Percentiles rank a stretch among this genome's conserved stretches.
These are phyloP conservation scores for Neurospora sublineolata DNA, from an alignment of 495 filamentous ascomycete genomes.

Conservation along the genomic window DNA sequence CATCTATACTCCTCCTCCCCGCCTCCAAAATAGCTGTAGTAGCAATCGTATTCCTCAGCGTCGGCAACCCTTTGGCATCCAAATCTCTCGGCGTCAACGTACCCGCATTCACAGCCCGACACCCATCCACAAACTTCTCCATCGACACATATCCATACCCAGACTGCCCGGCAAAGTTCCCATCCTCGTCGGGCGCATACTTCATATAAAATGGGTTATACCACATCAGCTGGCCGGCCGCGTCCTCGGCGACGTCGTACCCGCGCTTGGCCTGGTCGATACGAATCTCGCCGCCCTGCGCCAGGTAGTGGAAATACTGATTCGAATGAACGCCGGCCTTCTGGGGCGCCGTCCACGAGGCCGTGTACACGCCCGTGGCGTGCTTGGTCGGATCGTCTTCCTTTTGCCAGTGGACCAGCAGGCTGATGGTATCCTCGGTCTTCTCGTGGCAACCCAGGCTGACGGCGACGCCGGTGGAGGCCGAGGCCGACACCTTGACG, in stretches of 20 bases:
- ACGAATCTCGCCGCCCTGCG: slow-evolving; percentile 67
- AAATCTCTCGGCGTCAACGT: slow-evolving; percentile 58
- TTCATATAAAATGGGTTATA: slow-evolving; percentile 96
- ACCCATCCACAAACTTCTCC: slow-evolving; percentile 91
- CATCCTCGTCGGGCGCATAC: slow-evolving; percentile 89
- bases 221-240: slow-evolving; percentile 56
- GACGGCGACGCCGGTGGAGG: slow-evolving; percentile 54
- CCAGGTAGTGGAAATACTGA: slow-evolving; percentile 94
- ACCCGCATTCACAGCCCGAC: slow-evolving; percentile 63
- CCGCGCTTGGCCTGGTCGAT: slow-evolving; percentile 90
- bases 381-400: slow-evolving; percentile 51
- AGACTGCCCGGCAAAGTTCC: slow-evolving; percentile 82
- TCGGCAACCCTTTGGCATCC: slow-evolving; percentile 71
- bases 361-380: slow-evolving; percentile 87
- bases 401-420: slow-evolving; percentile 79
- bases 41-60: slow-evolving; percentile 76
- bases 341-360: slow-evolving; percentile 88
- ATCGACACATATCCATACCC: slow-evolving; percentile 91
- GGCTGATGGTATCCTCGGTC: slow-evolving; percentile 88
- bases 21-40: slow-evolving; percentile 88
- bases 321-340: slow-evolving; percentile 86
- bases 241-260: slow-evolving; percentile 85
- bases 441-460: slow-evolving; percentile 65
- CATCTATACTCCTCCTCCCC: slow-evolving; percentile 69
- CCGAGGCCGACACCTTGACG: slow-evolving; percentile 66